phyloP scores from a whole-genome alignment of 305 asterid genomes.

The Coffea humblotiana region DNA sequence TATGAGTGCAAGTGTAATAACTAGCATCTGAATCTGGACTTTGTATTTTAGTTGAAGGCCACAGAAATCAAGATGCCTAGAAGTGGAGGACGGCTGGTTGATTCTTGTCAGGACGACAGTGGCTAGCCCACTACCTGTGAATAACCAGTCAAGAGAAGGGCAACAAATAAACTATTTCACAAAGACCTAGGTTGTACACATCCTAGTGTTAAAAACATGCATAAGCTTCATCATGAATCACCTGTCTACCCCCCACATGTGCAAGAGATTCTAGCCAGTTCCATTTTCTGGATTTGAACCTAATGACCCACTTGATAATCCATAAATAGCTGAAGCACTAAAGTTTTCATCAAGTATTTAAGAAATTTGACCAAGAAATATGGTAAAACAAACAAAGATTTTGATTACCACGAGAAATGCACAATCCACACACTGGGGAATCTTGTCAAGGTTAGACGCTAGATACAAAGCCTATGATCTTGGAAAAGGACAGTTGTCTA shows the following conservation, averaged over 20 bases:
- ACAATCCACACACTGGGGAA: conserved; percentile 1
- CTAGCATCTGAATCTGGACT: conserved; percentile 21
- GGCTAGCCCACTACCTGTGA: conserved; percentile 20
- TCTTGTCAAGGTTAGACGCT: conserved; percentile 11
- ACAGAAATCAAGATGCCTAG: conserved; percentile 26
- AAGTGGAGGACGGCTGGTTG: conserved; percentile 35
- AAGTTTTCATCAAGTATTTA: neutral
- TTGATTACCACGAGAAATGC: neutral
- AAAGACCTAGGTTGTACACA: conserved; percentile 6
- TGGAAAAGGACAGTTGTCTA: conserved; percentile 1
- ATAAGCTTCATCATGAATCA: conserved; percentile 18
- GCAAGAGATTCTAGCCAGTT: conserved; percentile 12
- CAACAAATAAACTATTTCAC: conserved; percentile 10
- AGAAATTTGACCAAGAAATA: neutral
- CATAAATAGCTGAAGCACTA: neutral
- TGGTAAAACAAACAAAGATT: neutral
- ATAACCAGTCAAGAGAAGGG: conserved; percentile 11
- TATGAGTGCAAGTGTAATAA: neutral
- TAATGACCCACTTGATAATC: neutral
- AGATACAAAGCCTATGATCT: conserved; percentile 10
- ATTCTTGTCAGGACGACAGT: conserved; percentile 19
- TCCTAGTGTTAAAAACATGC: neutral
- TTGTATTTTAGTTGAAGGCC: conserved; percentile 15
- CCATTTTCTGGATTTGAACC: conserved; percentile 14
- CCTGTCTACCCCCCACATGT: conserved; percentile 17